A percentile compares a stretch with the other conserved stretches of the same genome.
phyloP scores from a whole-genome alignment of 2,329 filamentous ascomycete species.

The Calcarisporium arbuscula region DNA sequence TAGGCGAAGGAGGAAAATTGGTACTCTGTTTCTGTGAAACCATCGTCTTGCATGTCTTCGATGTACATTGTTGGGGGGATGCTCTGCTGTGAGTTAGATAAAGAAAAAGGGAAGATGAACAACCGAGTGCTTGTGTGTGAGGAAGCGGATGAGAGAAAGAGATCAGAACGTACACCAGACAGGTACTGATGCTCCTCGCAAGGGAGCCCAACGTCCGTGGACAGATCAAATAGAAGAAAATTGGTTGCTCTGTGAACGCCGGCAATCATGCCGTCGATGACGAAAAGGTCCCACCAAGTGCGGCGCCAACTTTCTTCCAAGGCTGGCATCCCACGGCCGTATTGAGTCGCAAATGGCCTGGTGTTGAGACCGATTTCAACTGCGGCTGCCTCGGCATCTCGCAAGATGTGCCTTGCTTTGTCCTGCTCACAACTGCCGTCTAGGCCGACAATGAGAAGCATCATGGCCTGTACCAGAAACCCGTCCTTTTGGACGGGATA shows the following conservation, averaged over 20 bases:
- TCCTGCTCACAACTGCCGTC: constrained; percentile 70
- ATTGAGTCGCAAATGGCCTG: constrained; percentile 55
- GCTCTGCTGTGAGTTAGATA: constrained; percentile 30
- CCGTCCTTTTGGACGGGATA: constrained; percentile 43
- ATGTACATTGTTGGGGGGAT: constrained; percentile 57
- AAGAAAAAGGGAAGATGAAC: background rate
- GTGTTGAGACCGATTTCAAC: constrained; percentile 72
- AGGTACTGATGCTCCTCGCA: constrained; percentile 75
- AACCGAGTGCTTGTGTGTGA: too few relatives aligned
- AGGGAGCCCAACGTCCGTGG: constrained; percentile 65
- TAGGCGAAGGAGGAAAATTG: constrained; percentile 82
- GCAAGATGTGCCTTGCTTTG: constrained; percentile 60
- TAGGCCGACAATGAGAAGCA: constrained; percentile 70
- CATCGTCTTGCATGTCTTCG: constrained; percentile 66
- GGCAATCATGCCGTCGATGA: constrained; percentile 79
- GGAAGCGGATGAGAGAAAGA: background rate
- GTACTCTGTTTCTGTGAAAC: constrained; percentile 65
- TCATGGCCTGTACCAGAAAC: constrained; percentile 68
- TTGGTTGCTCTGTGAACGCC: constrained; percentile 69
- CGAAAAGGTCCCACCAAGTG: constrained; percentile 84
- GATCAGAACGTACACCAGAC: constrained; percentile 40
- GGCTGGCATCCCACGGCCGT: constrained; percentile 59
- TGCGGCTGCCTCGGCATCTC: constrained; percentile 63
- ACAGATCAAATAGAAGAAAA: constrained; percentile 62
- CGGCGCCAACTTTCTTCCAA: constrained; percentile 78